Conservation (phyloP, 1,284 basidiomycete genomes). For the Rhodotorula sp. region DNA sequence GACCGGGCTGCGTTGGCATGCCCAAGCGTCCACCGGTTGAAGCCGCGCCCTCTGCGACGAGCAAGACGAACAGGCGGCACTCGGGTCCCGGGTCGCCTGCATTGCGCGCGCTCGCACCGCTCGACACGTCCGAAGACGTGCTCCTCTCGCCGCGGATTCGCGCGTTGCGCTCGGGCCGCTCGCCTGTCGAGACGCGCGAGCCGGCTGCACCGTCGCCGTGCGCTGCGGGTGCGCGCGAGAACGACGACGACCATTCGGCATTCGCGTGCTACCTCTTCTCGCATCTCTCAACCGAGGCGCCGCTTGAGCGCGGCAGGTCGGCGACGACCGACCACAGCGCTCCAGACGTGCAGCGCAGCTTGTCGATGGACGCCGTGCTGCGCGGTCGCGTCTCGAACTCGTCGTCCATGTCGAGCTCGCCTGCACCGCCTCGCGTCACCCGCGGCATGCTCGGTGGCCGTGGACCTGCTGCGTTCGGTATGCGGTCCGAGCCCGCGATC, state of each 20-base stretch:
- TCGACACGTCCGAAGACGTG: conserved; percentile 25
- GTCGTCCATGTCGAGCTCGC: neutral
- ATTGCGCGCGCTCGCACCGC: conserved; percentile 14
- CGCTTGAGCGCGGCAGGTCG: conserved; percentile 11
- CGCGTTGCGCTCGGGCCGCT: conserved; percentile 13
- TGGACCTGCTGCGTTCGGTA: conserved; percentile 1
- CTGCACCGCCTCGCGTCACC: conserved; percentile 3
- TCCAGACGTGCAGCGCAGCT: conserved; percentile 17
- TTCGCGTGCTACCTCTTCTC: conserved; percentile 43
- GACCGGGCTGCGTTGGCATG: conserved; percentile 30
- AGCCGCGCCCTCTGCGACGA: conserved; percentile 10
- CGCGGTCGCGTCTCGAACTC: conserved; percentile 6
- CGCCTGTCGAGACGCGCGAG: neutral
- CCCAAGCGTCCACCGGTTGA: conserved; percentile 11
- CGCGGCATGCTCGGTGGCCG: conserved; percentile 31
- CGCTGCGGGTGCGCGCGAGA: neutral
- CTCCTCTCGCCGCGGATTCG: conserved; percentile 35
- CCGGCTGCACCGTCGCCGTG: neutral
- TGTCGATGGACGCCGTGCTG: conserved; percentile 14
- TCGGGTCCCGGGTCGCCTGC: conserved; percentile 19
- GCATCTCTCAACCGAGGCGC: conserved; percentile 21
- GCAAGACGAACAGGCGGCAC: conserved; percentile 9
- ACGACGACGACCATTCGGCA: conserved; percentile 30
- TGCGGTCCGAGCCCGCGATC: conserved; percentile 6
- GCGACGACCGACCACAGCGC: neutral